phyloP scores from a whole-genome alignment of 805 yeast species.

The Candida boleticola region DNA sequence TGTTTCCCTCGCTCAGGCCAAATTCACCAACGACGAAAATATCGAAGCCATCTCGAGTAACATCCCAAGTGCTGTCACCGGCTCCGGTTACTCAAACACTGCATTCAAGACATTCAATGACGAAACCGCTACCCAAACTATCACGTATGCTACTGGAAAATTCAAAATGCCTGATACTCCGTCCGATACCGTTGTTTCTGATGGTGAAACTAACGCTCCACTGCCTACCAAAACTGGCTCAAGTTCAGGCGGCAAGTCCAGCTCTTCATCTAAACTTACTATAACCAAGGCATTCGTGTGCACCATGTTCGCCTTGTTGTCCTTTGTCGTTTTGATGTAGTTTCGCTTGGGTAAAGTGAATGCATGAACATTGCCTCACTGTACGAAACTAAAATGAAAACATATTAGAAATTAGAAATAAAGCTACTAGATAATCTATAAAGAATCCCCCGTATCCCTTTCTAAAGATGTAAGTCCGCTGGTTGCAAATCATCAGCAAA shows the following conservation, averaged over 20 bases:
- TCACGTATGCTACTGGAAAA: background rate
- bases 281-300: too few species aligned
- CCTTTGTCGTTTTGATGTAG: too few species aligned
- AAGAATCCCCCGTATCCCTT: too few species aligned
- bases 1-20: constrained; percentile 14
- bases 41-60: constrained; percentile 44
- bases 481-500: too few species aligned
- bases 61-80: constrained; percentile 38
- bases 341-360: too few species aligned
- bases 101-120: background rate
- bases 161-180: background rate
- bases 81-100: background rate
- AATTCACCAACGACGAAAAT: constrained; percentile 30
- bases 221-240: background rate
- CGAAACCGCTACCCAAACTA: background rate
- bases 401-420: too few species aligned
- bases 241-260: constrained; percentile 11
- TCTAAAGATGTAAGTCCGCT: too few species aligned
- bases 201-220: background rate
- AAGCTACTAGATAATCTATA: too few species aligned
- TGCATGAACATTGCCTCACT: too few species aligned
- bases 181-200: background rate
- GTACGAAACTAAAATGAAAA: too few species aligned
- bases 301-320: too few species aligned
- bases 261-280: too few species aligned